Percentiles rank a stretch among this genome's conserved stretches.
phyloP scores from a whole-genome alignment of 495 filamentous ascomycete species.

The Aspergillus saccharolyticus region DNA sequence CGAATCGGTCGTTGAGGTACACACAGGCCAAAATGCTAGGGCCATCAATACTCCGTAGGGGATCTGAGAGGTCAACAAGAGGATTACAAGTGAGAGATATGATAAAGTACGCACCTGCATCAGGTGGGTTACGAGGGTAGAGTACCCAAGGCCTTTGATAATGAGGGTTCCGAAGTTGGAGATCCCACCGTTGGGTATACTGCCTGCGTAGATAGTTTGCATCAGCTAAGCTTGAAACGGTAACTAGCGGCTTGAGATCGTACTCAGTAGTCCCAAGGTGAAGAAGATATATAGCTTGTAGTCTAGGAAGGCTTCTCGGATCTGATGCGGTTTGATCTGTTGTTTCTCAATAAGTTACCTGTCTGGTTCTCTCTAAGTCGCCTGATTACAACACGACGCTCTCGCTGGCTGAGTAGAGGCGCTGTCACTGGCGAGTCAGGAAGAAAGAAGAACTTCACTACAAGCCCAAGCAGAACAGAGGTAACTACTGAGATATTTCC shows the following conservation, averaged over 20 bases:
- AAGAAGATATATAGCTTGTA: slow-evolving; percentile 61
- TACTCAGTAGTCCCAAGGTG: slow-evolving; percentile 46
- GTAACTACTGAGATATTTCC: slow-evolving; percentile 35
- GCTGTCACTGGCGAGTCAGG: slow-evolving; percentile 61
- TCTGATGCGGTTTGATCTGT: slow-evolving; percentile 53
- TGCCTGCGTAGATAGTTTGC: slow-evolving; percentile 21
- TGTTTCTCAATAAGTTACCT: slow-evolving; percentile 64
- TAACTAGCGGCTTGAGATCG: neutral
- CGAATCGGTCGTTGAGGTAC: slow-evolving; percentile 52
- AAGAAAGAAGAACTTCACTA: slow-evolving; percentile 55
- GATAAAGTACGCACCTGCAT: slow-evolving; percentile 33
- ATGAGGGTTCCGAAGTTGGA: slow-evolving; percentile 59
- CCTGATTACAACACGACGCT: slow-evolving; percentile 55
- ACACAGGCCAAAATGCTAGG: slow-evolving; percentile 54
- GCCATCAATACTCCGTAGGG: slow-evolving; percentile 56
- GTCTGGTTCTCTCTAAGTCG: slow-evolving; percentile 58
- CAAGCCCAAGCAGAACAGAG: slow-evolving; percentile 52
- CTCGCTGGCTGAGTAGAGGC: slow-evolving; percentile 49
- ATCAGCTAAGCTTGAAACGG: neutral
- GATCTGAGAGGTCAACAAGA: slow-evolving; percentile 33
- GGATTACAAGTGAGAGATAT: slow-evolving; percentile 17
- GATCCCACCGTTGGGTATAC: slow-evolving; percentile 47
- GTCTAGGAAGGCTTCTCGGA: slow-evolving; percentile 53
- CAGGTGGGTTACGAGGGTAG: slow-evolving; percentile 44
- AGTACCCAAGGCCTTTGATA: slow-evolving; percentile 59